Evolutionary conservation across 345 rosid species (phyloP).

Genomic region (Hypericum androsaemum): DNA sequence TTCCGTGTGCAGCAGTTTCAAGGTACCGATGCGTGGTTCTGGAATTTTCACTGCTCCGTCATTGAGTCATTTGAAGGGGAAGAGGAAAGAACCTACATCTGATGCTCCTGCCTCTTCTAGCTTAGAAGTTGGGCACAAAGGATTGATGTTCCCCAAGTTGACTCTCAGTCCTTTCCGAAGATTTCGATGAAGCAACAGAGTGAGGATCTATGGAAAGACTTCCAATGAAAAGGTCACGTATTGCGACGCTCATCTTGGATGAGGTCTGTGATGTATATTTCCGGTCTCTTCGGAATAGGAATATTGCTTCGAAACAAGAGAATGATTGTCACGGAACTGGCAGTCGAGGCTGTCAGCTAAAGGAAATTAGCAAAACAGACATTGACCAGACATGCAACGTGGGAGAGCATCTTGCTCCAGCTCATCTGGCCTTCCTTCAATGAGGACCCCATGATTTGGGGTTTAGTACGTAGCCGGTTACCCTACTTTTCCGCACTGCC

Average conservation of each 20-base stretch:
- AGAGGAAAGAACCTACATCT: constrained; percentile 25
- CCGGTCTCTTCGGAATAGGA: constrained; percentile 33
- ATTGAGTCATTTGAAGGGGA: constrained; percentile 25
- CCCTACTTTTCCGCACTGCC: constrained; percentile 65
- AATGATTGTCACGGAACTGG: constrained; percentile 13
- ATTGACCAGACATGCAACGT: constrained; percentile 27
- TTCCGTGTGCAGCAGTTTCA: constrained; percentile 57
- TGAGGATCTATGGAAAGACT: too few species aligned
- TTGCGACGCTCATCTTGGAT: constrained; percentile 42
- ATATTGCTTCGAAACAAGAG: constrained; percentile 20
- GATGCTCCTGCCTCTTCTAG: constrained; percentile 32
- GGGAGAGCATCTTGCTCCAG: constrained; percentile 45
- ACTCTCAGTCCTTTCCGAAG: constrained; percentile 69
- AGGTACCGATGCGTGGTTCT: constrained; percentile 39
- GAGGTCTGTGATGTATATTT: constrained; percentile 72
- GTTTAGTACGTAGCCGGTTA: constrained; percentile 44
- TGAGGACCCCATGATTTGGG: constrained; percentile 54
- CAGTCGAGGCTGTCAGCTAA: constrained; percentile 9
- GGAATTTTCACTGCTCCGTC: constrained; percentile 32
- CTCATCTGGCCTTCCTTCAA: constrained; percentile 70
- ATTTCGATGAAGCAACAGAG: constrained; percentile 35
- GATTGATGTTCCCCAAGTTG: constrained; percentile 37
- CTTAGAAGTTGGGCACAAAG: constrained; percentile 25
- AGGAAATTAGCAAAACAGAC: constrained; percentile 14
- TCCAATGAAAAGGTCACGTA: too few species aligned